Evolutionary conservation across 805 yeast genomes (phyloP).

Genomic region (Zygosaccharomyces kombuchaensis): DNA sequence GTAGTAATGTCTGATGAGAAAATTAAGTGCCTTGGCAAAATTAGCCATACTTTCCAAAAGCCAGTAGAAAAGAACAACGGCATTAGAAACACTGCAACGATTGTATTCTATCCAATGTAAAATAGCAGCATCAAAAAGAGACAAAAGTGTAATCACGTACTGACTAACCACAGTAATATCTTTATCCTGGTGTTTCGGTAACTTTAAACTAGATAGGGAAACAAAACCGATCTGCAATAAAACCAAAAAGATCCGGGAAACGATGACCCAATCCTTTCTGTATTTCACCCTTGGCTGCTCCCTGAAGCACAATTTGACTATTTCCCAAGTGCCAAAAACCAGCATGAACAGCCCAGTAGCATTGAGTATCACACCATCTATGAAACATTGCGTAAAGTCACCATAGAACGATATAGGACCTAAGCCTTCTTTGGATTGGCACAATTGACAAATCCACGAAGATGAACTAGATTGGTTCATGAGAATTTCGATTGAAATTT

Average conservation of each 20-base stretch:
- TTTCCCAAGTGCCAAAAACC: conserved; percentile 39
- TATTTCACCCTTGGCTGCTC: conserved; percentile 32
- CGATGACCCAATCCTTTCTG: conserved; percentile 38
- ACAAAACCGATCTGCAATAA: conserved; percentile 32
- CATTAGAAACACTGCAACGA: conserved; percentile 60
- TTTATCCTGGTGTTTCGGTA: conserved; percentile 19
- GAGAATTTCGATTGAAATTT: not conserved
- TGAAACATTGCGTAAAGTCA: conserved; percentile 59
- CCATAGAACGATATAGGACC: conserved; percentile 44
- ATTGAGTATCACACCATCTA: conserved; percentile 48
- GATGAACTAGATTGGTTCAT: conserved; percentile 4
- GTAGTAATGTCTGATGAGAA: conserved; percentile 35
- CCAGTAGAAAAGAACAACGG: conserved; percentile 75
- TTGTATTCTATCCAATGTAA: conserved; percentile 71
- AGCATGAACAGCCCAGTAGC: conserved; percentile 42
- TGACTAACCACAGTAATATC: conserved; percentile 23
- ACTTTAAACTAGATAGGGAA: conserved; percentile 21
- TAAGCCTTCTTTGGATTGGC: conserved; percentile 38
- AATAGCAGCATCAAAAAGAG: conserved; percentile 46
- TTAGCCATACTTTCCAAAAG: conserved; percentile 49
- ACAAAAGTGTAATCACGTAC: conserved; percentile 32
- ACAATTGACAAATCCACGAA: conserved; percentile 19
- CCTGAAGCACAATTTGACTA: conserved; percentile 25
- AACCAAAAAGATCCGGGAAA: conserved; percentile 35
- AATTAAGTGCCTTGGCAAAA: conserved; percentile 41